A percentile compares a stretch with the other conserved stretches of the same genome.
Conservation (phyloP, 2,329 filamentous ascomycete genomes). For the Epichloe elymi region DNA sequence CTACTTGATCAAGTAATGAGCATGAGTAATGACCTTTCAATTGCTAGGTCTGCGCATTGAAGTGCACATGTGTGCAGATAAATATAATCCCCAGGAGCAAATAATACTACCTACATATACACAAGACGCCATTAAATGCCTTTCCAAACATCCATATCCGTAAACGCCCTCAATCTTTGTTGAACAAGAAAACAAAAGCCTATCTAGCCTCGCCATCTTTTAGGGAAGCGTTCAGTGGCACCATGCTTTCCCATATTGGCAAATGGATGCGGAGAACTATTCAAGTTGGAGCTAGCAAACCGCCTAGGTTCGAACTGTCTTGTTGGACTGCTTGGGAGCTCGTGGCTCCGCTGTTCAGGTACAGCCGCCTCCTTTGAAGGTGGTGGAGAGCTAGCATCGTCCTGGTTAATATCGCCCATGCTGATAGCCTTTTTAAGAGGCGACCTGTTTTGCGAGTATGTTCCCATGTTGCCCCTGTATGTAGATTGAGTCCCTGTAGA, state of each 20-base stretch:
- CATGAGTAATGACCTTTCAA: too few species aligned
- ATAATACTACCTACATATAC: background rate
- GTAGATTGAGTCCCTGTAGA: constrained; percentile 15
- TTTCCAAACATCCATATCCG: background rate
- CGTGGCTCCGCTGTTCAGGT: constrained; percentile 34
- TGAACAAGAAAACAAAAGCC: background rate
- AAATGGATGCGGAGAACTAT: constrained; percentile 24
- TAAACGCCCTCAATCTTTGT: background rate
- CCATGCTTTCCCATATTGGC: constrained; percentile 22
- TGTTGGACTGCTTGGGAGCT: constrained; percentile 26
- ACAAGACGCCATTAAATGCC: constrained; percentile 4
- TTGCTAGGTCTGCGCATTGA: background rate
- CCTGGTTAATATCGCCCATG: constrained; percentile 41
- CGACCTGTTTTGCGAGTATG: constrained; percentile 68
- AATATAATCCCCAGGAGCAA: background rate
- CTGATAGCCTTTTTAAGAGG: constrained; percentile 73
- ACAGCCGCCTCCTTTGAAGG: constrained; percentile 51
- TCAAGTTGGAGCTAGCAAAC: constrained; percentile 11
- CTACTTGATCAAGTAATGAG: too few species aligned
- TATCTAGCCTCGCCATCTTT: constrained; percentile 3
- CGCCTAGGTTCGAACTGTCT: constrained; percentile 22
- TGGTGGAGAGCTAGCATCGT: constrained; percentile 32
- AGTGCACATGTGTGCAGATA: background rate
- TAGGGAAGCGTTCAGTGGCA: constrained; percentile 29
- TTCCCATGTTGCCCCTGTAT: constrained; percentile 63